Base-by-base conservation (phyloP, 345 rosid genomes). In the Syzygium grande region DNA sequence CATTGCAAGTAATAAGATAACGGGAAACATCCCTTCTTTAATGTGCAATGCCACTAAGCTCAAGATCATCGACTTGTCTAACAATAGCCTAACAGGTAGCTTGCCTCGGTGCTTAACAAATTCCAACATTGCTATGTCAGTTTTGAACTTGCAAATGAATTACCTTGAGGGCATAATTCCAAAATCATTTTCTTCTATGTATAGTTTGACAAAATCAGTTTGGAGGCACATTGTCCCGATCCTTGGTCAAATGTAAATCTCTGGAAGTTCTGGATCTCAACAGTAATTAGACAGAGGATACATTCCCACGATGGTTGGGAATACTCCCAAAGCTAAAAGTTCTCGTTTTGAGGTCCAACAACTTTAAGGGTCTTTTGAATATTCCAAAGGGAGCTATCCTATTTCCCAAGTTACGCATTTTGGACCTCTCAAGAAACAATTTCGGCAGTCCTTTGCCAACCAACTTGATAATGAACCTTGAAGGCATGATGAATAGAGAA, bases 341-440 rank as follows among this genome's bases (percentile, higher is more conserved):
- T 86, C 84, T 90, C 38, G 7, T 41, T 2, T 51, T 88, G 6
- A 16, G 63, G 1, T 85, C 89, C 5, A 88, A 90, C 29, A 51
- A 68, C 87, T 1, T 27, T 59, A 59, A 59, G 65, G 30, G 13
- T 59, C 0, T 27, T 0, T 11, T 25, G 65, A 25, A 59, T 11
- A 59, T 27, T 59, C 14, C 16, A 5, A 27, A 0, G 65, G 30
- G 30, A 27, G 0, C 6, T 59, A 29, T 11, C 30, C 8, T 0
- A 29, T 59, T 56, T 59, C 29, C 29, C 0, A 0, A 0, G n/a
- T 59, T 59, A 59, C 2, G 0, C 65, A 59, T 59, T 3, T 9
- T 90, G 5, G 88, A 90, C 43, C 61, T 90, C 29, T 88, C 88
- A 9, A 5, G 61, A 13, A 87, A 90, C 5, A 30, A 3, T 2